A percentile compares a stretch with the other conserved stretches of the same genome.
These are phyloP conservation scores for Russula virescens DNA, from an alignment of 768 basidiomycete genomes.

Conservation along the genomic window DNA sequence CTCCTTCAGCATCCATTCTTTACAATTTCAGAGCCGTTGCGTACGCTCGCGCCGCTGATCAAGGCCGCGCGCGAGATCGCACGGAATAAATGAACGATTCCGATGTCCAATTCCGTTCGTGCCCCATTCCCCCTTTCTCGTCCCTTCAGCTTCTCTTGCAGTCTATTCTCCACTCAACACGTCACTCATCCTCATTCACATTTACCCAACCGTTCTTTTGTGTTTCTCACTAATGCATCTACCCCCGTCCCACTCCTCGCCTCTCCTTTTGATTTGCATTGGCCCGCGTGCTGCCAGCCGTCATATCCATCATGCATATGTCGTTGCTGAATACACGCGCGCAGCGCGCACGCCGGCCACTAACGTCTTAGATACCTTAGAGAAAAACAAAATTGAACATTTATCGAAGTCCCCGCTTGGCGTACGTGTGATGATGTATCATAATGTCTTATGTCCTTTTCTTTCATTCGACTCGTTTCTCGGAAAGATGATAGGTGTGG, in stretches of 20 bases:
- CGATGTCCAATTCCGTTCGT: not conserved
- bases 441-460: slow-evolving; percentile 1
- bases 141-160: slow-evolving; percentile 1
- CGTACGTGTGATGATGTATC: slow-evolving; percentile 10
- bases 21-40: slow-evolving; percentile 77
- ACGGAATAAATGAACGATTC: slow-evolving; percentile 33
- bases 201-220: slow-evolving; percentile 8
- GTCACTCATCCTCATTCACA: slow-evolving; percentile 13
- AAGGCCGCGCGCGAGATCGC: slow-evolving; percentile 87
- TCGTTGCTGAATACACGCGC: slow-evolving; percentile 3
- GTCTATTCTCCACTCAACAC: slow-evolving; percentile 12
- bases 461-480: slow-evolving; percentile 9
- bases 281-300: not conserved
- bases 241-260: not conserved
- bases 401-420: slow-evolving; percentile 3
- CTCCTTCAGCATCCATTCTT: slow-evolving; percentile 88
- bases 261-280: slow-evolving; percentile 10
- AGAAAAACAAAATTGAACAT: slow-evolving; percentile 13
- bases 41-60: slow-evolving; percentile 83
- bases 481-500: not conserved
- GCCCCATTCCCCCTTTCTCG: not conserved
- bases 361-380: slow-evolving; percentile 20
- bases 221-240: slow-evolving; percentile 13
- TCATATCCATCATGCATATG: not conserved
- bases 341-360: slow-evolving; percentile 1